A percentile compares a stretch with the other conserved stretches of the same genome.
These are phyloP conservation scores for Gossypium trilobum DNA, from an alignment of 441 rosid species.

Conservation along the genomic window DNA sequence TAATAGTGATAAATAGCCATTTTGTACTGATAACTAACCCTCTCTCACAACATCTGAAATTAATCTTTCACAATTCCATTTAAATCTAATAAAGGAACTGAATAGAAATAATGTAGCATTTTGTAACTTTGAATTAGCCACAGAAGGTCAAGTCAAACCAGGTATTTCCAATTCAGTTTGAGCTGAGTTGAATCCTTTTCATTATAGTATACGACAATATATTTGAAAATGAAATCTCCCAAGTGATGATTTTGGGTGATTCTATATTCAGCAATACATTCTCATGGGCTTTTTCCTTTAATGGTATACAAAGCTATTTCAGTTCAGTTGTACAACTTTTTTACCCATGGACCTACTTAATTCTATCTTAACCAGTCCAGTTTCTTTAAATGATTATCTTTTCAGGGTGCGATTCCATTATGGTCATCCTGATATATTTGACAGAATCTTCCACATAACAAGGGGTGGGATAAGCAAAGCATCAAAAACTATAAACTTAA, in stretches of 20 bases:
- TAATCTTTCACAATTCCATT: not conserved
- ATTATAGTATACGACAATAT: not conserved
- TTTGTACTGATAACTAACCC: not conserved
- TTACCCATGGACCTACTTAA: not conserved
- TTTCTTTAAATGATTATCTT: constrained; percentile 9
- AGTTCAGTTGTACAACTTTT: not conserved
- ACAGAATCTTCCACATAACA: constrained; percentile 83
- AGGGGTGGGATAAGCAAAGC: constrained; percentile 98
- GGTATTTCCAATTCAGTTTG: not conserved
- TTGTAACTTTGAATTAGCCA: not conserved
- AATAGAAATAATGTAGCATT: not conserved
- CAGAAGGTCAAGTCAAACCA: not conserved
- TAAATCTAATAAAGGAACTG: not conserved
- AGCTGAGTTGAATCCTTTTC: not conserved
- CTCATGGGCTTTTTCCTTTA: not conserved
- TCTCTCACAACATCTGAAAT: constrained; percentile 2
- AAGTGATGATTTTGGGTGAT: not conserved
- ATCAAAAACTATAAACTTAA: constrained; percentile 80
- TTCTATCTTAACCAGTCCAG: not conserved
- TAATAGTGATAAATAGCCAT: not conserved
- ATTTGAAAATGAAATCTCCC: constrained; percentile 1
- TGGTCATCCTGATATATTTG: constrained; percentile 96
- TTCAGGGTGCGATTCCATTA: constrained; percentile 82
- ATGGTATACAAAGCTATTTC: not conserved
- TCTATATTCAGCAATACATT: not conserved